phyloP scores from a whole-genome alignment of 768 basidiomycete species.

The Suillus clintonianus region DNA sequence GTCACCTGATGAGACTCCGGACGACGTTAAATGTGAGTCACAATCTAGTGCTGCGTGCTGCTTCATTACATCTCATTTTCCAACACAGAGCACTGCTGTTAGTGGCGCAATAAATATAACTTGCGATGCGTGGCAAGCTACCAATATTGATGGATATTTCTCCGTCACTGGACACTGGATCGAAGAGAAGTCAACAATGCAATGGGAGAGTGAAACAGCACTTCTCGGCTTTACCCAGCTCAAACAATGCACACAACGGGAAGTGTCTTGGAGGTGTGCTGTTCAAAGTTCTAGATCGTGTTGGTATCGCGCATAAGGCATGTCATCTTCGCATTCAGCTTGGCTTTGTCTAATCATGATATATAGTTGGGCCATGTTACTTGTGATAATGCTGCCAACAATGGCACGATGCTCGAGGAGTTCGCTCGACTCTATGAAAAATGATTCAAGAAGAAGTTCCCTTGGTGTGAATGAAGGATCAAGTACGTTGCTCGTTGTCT shows the following conservation, averaged over 20 bases:
- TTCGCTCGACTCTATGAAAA: constrained; percentile 15
- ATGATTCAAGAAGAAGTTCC: not conserved
- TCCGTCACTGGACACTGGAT: constrained; percentile 42
- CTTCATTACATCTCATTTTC: not conserved
- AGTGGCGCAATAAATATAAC: constrained; percentile 35
- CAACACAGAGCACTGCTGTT: constrained; percentile 16
- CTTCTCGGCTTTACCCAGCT: constrained; percentile 39
- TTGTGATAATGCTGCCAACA: constrained; percentile 40
- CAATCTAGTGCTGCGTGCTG: not conserved
- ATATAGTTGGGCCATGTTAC: constrained; percentile 29
- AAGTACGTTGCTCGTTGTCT: not conserved
- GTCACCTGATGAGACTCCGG: constrained; percentile 15
- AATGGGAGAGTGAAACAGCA: constrained; percentile 31
- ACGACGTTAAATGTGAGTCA: constrained; percentile 20
- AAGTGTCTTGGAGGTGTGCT: constrained; percentile 30
- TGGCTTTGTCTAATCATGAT: not conserved
- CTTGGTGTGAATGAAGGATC: not conserved
- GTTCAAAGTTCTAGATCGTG: constrained; percentile 32
- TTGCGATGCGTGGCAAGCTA: constrained; percentile 43
- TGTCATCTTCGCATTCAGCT: not conserved
- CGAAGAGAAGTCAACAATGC: constrained; percentile 25
- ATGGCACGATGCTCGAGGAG: constrained; percentile 35
- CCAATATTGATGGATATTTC: constrained; percentile 39
- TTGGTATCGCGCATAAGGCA: constrained; percentile 31
- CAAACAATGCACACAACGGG: constrained; percentile 43